These are phyloP conservation scores for Amaranthus tricolor DNA, from an alignment of 179 eudicot genomes.

Conservation along the genomic window DNA sequence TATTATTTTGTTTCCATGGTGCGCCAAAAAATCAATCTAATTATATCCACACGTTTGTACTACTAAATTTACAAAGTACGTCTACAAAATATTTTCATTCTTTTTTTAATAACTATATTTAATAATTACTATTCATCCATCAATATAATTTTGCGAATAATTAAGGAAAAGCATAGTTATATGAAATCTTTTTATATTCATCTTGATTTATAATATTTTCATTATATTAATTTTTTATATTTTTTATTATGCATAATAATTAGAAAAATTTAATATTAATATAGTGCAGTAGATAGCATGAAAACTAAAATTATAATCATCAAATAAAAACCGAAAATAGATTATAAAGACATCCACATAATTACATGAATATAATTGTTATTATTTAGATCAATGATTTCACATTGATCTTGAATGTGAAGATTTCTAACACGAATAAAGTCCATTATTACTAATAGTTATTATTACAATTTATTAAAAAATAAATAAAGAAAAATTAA, in stretches of 20 bases:
- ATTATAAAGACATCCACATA: neutral
- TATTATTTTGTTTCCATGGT: too few species aligned
- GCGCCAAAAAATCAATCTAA: neutral
- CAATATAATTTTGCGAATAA: too few species aligned
- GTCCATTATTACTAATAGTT: conserved; percentile 1
- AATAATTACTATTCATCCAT: too few species aligned
- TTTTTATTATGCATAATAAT: too few species aligned
- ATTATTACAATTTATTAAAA: conserved; percentile 7
- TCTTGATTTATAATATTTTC: too few species aligned
- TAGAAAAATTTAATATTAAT: too few species aligned
- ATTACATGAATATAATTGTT: neutral
- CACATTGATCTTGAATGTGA: conserved; percentile 3
- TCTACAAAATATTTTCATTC: conserved; percentile 1
- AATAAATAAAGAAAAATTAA: conserved; percentile 5
- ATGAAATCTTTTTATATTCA: too few species aligned
- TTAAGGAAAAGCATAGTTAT: too few species aligned
- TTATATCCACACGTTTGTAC: conserved; percentile 18
- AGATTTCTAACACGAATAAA: neutral
- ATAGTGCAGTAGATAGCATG: too few species aligned
- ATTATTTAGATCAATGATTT: neutral
- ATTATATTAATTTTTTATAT: too few species aligned
- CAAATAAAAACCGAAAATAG: conserved; percentile 8
- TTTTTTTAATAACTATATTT: neutral
- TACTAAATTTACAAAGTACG: conserved; percentile 14
- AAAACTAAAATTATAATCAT: neutral